A percentile compares a stretch with the other conserved stretches of the same genome.
Evolutionary conservation across 2,329 filamentous ascomycete species (phyloP).

Genomic region (Ambrosiella xylebori): DNA sequence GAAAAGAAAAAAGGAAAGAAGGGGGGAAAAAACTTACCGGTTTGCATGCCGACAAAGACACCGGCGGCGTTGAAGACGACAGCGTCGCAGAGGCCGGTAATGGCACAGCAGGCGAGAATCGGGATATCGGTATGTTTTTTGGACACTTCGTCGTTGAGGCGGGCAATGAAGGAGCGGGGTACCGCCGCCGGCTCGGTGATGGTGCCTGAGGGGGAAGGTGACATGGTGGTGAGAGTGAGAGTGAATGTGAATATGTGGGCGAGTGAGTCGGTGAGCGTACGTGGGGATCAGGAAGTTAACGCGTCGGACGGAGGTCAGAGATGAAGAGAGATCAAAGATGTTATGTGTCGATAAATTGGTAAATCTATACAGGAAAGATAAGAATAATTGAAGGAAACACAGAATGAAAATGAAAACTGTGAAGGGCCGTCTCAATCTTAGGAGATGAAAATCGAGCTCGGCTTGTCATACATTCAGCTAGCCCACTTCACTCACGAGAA

Average conservation of each 20-base stretch:
- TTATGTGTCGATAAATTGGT: not conserved
- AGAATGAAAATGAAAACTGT: no score
- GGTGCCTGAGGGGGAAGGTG: not conserved
- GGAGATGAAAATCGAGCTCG: no score
- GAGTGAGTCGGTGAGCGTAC: not conserved
- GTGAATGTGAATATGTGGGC: not conserved
- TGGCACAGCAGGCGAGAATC: constrained; percentile 24
- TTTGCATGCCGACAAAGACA: constrained; percentile 27
- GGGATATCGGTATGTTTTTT: constrained; percentile 19
- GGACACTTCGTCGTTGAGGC: constrained; percentile 7
- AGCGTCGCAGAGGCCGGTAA: constrained; percentile 25
- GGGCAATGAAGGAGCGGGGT: not conserved
- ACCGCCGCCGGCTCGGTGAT: not conserved
- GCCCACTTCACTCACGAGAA: no score
- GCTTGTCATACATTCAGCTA: no score
- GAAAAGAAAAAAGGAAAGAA: not conserved
- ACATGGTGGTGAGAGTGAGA: not conserved
- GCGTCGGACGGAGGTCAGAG: not conserved
- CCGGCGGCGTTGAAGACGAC: constrained; percentile 24
- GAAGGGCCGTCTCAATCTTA: no score
- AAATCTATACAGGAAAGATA: not conserved
- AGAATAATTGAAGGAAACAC: not conserved
- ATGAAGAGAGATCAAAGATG: not conserved
- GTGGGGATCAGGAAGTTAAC: not conserved
- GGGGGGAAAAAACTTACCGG: constrained; percentile 14